Percentiles rank a stretch among this genome's conserved stretches.
Evolutionary conservation across 2,329 filamentous ascomycete species (phyloP).

Genomic region (Thelonectria discophora): DNA sequence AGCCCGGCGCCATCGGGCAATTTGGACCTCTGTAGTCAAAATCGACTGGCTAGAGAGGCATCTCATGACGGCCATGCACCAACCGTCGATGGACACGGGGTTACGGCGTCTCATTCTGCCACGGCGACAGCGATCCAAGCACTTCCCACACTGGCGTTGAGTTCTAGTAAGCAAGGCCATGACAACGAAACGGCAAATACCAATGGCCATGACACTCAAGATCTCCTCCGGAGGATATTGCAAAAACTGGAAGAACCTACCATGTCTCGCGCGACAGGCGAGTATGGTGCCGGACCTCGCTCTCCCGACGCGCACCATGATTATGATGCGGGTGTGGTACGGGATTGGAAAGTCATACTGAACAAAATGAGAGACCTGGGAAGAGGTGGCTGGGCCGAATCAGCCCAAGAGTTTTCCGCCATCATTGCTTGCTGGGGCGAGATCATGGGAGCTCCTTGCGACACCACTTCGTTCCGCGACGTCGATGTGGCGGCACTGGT

Average conservation of each 20-base stretch:
- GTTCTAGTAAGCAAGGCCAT: neutral
- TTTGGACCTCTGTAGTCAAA: neutral
- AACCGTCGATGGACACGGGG: neutral
- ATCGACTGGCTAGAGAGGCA: neutral
- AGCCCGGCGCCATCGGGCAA: neutral
- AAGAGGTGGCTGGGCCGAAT: neutral
- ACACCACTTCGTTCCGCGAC: neutral
- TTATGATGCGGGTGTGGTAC: neutral
- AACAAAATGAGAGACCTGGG: conserved; percentile 8
- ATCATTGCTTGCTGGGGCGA: conserved; percentile 4
- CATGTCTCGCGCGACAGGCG: neutral
- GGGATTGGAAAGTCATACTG: neutral
- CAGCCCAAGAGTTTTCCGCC: conserved; percentile 1
- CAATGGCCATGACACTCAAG: neutral
- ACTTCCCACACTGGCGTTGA: conserved; percentile 1
- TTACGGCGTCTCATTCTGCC: neutral
- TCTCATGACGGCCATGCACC: neutral
- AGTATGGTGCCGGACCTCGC: neutral
- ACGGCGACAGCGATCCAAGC: neutral
- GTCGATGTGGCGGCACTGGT: conserved; percentile 1
- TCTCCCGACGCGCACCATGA: neutral
- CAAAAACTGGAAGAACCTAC: neutral
- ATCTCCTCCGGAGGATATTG: conserved; percentile 1
- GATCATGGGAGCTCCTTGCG: neutral
- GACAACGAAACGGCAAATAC: no score